These are phyloP conservation scores for Colletotrichum tropicicola DNA, from an alignment of 2,329 filamentous ascomycete genomes.

Conservation along the genomic window DNA sequence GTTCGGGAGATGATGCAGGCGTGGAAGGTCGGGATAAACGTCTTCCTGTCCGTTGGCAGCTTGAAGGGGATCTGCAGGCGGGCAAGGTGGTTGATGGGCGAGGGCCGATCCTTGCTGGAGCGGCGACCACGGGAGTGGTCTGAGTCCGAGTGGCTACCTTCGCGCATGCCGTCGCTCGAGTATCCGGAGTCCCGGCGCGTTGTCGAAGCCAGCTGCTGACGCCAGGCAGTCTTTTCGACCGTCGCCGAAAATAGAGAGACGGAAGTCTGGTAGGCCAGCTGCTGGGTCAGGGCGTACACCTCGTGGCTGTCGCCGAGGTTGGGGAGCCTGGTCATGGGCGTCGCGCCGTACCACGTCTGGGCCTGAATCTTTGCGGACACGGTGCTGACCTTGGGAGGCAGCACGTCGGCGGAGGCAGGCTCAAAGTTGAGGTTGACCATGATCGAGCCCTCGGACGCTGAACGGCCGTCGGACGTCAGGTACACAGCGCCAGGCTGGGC, in stretches of 20 bases:
- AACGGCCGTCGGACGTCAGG: slow-evolving; percentile 58
- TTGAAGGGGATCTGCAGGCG: slow-evolving; percentile 57
- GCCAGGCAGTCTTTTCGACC: slow-evolving; percentile 51
- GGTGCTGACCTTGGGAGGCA: slow-evolving; percentile 57
- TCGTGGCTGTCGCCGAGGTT: slow-evolving; percentile 59
- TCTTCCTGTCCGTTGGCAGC: slow-evolving; percentile 56
- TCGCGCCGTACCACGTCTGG: slow-evolving; percentile 61
- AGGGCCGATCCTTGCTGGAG: slow-evolving; percentile 29
- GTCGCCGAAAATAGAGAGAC: slow-evolving; percentile 48
- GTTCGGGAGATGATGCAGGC: slow-evolving; percentile 64
- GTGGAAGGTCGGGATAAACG: slow-evolving; percentile 66
- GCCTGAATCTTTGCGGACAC: slow-evolving; percentile 61
- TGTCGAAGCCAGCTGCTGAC: slow-evolving; percentile 40
- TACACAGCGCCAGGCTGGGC: slow-evolving; percentile 58
- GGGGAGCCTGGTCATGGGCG: slow-evolving; percentile 55
- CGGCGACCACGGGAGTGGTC: slow-evolving; percentile 35
- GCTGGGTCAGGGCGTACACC: slow-evolving; percentile 35
- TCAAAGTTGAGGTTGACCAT: slow-evolving; percentile 58
- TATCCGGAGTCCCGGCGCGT: slow-evolving; percentile 64
- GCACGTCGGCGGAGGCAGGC: slow-evolving; percentile 50
- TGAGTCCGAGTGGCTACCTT: slow-evolving; percentile 45
- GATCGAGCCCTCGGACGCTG: slow-evolving; percentile 51
- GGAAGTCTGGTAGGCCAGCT: slow-evolving; percentile 56
- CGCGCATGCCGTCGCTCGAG: slow-evolving; percentile 49
- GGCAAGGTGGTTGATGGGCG: slow-evolving; percentile 49